phyloP scores from a whole-genome alignment of 2,329 filamentous ascomycete genomes.

The Aspergillus tanneri region DNA sequence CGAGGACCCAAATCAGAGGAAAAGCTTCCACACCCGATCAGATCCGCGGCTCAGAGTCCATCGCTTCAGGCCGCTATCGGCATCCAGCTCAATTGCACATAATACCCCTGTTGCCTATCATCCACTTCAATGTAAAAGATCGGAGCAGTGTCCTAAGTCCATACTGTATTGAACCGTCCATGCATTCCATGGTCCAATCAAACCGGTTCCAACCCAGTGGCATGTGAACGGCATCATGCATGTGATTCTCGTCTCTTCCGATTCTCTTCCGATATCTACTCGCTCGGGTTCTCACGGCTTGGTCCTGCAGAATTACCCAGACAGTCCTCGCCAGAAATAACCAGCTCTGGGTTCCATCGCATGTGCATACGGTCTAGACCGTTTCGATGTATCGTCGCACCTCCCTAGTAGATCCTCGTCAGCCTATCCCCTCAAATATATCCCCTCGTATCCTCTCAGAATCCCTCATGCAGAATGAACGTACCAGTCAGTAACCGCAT shows the following conservation, averaged over 20 bases:
- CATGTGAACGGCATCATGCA: slow-evolving; percentile 2
- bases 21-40: too few relatives aligned
- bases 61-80: too few relatives aligned
- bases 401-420: slow-evolving; percentile 56
- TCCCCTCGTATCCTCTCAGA: too few relatives aligned
- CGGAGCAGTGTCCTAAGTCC: too few relatives aligned
- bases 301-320: background rate
- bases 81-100: too few relatives aligned
- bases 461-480: slow-evolving; percentile 41
- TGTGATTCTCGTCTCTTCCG: slow-evolving; percentile 3
- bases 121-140: too few relatives aligned
- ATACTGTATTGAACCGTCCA: too few relatives aligned
- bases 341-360: background rate
- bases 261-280: slow-evolving; percentile 1
- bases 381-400: slow-evolving; percentile 76
- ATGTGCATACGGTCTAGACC: slow-evolving; percentile 46
- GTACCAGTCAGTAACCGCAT: slow-evolving; percentile 95
- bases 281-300: background rate
- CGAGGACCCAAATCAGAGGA: too few relatives aligned
- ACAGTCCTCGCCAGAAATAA: background rate
- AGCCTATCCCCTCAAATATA: slow-evolving; percentile 7
- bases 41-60: too few relatives aligned
- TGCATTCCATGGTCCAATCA: too few relatives aligned
- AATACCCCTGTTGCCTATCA: too few relatives aligned
- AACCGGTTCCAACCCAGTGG: too few relatives aligned